phyloP scores from a whole-genome alignment of 768 basidiomycete genomes.

The Rhodotorula graminis region DNA sequence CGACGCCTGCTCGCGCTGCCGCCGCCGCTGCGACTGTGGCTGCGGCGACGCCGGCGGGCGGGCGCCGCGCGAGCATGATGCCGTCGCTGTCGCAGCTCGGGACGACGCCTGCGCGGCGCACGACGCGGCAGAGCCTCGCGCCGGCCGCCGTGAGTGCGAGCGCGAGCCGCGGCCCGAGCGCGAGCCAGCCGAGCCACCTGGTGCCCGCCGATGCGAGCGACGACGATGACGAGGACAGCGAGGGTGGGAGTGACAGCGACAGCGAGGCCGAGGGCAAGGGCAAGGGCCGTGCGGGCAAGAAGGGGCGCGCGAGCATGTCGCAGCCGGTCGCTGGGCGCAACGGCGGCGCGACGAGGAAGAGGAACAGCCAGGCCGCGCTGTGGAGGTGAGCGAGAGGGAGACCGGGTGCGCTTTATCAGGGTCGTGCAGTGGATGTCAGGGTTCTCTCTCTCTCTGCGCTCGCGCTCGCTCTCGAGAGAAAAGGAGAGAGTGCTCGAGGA shows the following conservation, averaged over 20 bases:
- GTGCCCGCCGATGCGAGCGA: constrained; percentile 7
- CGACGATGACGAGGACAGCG: constrained; percentile 13
- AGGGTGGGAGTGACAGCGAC: not conserved
- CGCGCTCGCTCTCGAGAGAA: too few relatives aligned
- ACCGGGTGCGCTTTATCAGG: too few relatives aligned
- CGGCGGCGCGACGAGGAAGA: not conserved
- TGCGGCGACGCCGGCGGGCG: not conserved
- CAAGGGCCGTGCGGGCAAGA: not conserved
- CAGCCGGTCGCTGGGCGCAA: not conserved
- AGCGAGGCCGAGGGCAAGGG: not conserved
- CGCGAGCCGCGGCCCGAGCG: not conserved
- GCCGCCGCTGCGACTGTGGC: not conserved
- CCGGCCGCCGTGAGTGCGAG: not conserved
- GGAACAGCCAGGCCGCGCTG: not conserved
- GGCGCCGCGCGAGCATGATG: not conserved
- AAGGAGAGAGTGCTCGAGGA: too few relatives aligned
- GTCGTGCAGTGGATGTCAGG: not conserved
- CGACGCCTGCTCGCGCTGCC: not conserved
- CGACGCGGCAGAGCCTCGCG: not conserved
- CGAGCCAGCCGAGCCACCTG: constrained; percentile 1
- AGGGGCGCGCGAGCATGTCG: not conserved
- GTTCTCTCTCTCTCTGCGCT: too few relatives aligned
- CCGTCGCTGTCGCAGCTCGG: not conserved
- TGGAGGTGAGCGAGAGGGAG: not conserved
- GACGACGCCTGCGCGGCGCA: not conserved